These are phyloP conservation scores for Colletotrichum lini DNA, from an alignment of 2,329 filamentous ascomycete species.

Conservation along the genomic window DNA sequence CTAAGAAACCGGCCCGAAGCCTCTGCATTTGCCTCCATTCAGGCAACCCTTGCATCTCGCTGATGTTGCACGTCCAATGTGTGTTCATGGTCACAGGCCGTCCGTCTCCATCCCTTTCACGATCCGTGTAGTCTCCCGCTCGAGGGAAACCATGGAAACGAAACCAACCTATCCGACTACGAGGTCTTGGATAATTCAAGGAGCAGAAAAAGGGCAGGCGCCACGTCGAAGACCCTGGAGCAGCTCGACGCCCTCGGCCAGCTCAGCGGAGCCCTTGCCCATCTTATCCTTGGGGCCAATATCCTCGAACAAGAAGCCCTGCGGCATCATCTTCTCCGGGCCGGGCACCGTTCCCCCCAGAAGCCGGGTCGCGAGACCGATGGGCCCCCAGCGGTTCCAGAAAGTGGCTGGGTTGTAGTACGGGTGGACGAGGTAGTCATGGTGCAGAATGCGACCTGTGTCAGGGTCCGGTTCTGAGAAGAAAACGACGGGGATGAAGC, in stretches of 20 bases:
- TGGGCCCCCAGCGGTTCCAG: constrained; percentile 74
- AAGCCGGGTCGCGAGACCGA: constrained; percentile 62
- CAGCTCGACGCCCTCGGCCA: constrained; percentile 49
- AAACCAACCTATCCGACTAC: not conserved
- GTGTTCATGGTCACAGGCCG: not conserved
- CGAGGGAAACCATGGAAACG: not conserved
- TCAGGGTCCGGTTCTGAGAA: constrained; percentile 65
- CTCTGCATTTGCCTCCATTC: not conserved
- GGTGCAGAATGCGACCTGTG: constrained; percentile 65
- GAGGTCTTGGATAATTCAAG: not conserved
- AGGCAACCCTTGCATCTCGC: too few relatives aligned
- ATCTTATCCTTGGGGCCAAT: constrained; percentile 72
- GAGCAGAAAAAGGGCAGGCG: constrained; percentile 38
- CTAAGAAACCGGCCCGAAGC: not conserved
- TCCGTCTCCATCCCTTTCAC: too few relatives aligned
- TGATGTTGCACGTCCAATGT: not conserved
- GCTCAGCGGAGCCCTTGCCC: constrained; percentile 66
- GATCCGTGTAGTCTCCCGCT: not conserved
- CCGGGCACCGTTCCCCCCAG: constrained; percentile 63
- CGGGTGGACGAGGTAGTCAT: constrained; percentile 72
- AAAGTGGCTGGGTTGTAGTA: constrained; percentile 74
- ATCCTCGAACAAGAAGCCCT: constrained; percentile 70
- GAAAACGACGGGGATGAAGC: constrained; percentile 58
- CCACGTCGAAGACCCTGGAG: constrained; percentile 28
- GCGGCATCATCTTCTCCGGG: constrained; percentile 57